phyloP scores from a whole-genome alignment of 2,329 filamentous ascomycete genomes.

The Knoxdaviesia proteae region DNA sequence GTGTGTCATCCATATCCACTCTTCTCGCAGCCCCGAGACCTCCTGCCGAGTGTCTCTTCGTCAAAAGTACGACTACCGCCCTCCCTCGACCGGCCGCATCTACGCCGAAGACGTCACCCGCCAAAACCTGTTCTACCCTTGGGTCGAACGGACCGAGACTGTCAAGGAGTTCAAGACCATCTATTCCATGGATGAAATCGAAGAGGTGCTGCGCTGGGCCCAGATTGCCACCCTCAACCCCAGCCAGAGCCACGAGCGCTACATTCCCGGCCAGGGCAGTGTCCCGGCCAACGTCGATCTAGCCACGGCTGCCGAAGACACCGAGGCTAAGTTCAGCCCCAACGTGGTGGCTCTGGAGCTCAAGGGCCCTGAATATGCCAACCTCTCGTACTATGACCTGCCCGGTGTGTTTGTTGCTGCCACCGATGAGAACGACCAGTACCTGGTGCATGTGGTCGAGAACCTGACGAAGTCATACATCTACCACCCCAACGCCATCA shows the following conservation, averaged over 20 bases:
- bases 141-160: slow-evolving; percentile 27
- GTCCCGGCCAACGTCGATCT: slow-evolving; percentile 13
- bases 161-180: slow-evolving; percentile 43
- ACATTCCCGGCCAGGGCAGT: slow-evolving; percentile 28
- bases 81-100: slow-evolving; percentile 16
- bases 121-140: slow-evolving; percentile 40
- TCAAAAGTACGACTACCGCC: slow-evolving; percentile 38
- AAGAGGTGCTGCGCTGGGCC: slow-evolving; percentile 48
- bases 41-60: slow-evolving; percentile 47
- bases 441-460: slow-evolving; percentile 50
- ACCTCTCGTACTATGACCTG: slow-evolving; percentile 67
- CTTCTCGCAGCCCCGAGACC: slow-evolving; percentile 40
- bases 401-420: slow-evolving; percentile 63
- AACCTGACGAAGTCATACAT: slow-evolving; percentile 55
- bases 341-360: slow-evolving; percentile 66
- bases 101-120: slow-evolving; percentile 25
- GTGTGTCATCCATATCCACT: slow-evolving; percentile 62
- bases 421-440: slow-evolving; percentile 39
- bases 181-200: slow-evolving; percentile 38
- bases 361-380: slow-evolving; percentile 45
- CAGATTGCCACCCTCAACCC: slow-evolving; percentile 64
- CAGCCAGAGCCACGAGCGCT: slow-evolving; percentile 25
- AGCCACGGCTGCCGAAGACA: slow-evolving; percentile 16
- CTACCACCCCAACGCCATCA: slow-evolving; percentile 44
- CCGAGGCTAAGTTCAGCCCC: slow-evolving; percentile 52